Evolutionary conservation across 495 filamentous ascomycete genomes (phyloP).

Genomic region (Penicillium lagena): DNA sequence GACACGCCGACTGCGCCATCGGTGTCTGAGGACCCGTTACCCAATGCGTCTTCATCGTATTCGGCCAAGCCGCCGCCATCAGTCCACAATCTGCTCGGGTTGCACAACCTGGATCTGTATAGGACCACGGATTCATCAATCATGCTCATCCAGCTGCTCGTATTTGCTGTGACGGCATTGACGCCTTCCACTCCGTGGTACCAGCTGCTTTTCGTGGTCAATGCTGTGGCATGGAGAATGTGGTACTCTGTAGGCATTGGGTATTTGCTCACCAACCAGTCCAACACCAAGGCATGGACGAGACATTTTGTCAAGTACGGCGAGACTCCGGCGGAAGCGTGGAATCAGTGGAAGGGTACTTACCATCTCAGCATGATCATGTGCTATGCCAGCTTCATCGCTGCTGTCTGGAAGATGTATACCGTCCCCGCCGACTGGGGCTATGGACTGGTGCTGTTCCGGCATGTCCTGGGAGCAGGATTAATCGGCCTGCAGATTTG

Average conservation of each 20-base stretch:
- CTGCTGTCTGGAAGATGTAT: conserved; percentile 96
- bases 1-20: conserved; percentile 30
- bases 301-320: conserved; percentile 96
- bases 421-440: conserved; percentile 74
- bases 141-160: conserved; percentile 64
- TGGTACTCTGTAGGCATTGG: conserved; percentile 93
- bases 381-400: conserved; percentile 83
- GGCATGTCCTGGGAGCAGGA: conserved; percentile 76
- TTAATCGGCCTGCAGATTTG: conserved; percentile 84
- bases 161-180: conserved; percentile 62
- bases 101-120: conserved; percentile 81
- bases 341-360: conserved; percentile 96
- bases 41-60: conserved; percentile 30
- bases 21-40: conserved; percentile 29
- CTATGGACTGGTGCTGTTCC: conserved; percentile 74
- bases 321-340: conserved; percentile 82
- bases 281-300: conserved; percentile 85
- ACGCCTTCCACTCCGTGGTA: conserved; percentile 72
- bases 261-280: conserved; percentile 76
- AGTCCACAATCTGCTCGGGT: conserved; percentile 73
- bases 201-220: conserved; percentile 71
- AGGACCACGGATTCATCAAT: conserved; percentile 78
- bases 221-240: conserved; percentile 76
- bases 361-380: conserved; percentile 88
- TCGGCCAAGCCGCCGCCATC: conserved; percentile 49